phyloP scores from a whole-genome alignment of 2,329 filamentous ascomycete species.

The Fusarium nygamai region DNA sequence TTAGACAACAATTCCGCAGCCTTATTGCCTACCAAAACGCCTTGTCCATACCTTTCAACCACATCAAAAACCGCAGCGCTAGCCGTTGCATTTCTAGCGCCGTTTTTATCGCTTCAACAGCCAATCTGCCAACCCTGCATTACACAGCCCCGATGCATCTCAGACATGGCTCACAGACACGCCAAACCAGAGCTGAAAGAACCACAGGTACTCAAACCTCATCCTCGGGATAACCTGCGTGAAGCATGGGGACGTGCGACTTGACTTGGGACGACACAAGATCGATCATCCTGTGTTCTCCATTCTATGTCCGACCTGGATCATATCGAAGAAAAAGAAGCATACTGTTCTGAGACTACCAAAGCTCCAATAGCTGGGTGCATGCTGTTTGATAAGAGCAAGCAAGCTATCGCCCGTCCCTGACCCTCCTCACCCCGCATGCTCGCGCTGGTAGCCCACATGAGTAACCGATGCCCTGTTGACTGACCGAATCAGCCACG shows the following conservation, averaged over 20 bases:
- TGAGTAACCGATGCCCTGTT: slow-evolving; percentile 5
- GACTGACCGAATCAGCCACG: slow-evolving; percentile 10
- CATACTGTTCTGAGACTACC: background rate
- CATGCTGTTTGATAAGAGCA: background rate
- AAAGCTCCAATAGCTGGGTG: background rate
- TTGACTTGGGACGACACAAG: slow-evolving; percentile 5
- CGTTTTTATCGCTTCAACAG: slow-evolving; percentile 3
- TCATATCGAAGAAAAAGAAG: background rate
- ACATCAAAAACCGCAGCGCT: slow-evolving; percentile 1
- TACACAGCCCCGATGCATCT: slow-evolving; percentile 34
- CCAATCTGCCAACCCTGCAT: slow-evolving; percentile 35
- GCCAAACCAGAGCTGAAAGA: slow-evolving; percentile 40
- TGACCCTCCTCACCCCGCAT: slow-evolving; percentile 2
- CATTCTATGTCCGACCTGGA: background rate
- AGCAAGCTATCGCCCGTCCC: background rate
- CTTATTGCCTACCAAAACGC: slow-evolving; percentile 32
- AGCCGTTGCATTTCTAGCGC: slow-evolving; percentile 30
- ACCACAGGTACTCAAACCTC: background rate
- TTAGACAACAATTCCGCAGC: slow-evolving; percentile 11
- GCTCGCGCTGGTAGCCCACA: slow-evolving; percentile 15
- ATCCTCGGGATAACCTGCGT: slow-evolving; percentile 13
- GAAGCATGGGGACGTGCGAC: background rate
- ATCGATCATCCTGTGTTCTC: slow-evolving; percentile 8
- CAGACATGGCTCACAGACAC: slow-evolving; percentile 5
- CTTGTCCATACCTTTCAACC: slow-evolving; percentile 28